Conservation (phyloP, 2,329 filamentous ascomycete genomes). For the Diaporthe caulivora region DNA sequence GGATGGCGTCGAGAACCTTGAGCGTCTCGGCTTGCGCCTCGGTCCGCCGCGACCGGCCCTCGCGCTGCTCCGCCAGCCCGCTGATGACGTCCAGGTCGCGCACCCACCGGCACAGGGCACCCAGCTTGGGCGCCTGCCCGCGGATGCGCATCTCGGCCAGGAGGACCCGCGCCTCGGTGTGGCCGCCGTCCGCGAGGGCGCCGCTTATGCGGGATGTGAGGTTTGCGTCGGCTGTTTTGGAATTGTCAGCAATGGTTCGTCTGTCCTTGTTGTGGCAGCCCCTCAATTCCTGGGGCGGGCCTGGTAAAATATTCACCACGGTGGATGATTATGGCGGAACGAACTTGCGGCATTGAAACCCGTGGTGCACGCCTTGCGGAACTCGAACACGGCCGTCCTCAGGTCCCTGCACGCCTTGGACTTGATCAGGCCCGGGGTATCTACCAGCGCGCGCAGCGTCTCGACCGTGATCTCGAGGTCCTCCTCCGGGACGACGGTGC, state of each 20-base stretch:
- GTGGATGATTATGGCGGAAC: no score
- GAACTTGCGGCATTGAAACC: conserved; percentile 68
- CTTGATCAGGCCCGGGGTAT: conserved; percentile 74
- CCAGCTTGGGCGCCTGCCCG: conserved; percentile 74
- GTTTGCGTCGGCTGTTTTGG: conserved; percentile 63
- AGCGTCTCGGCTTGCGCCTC: conserved; percentile 67
- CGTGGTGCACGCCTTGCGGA: conserved; percentile 76
- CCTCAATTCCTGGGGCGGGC: no score
- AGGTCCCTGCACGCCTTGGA: conserved; percentile 76
- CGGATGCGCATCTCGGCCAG: conserved; percentile 78
- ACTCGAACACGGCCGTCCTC: conserved; percentile 75
- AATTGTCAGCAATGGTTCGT: conserved; percentile 27
- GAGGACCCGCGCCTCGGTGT: conserved; percentile 73
- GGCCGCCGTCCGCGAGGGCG: conserved; percentile 74
- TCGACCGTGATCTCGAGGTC: conserved; percentile 40
- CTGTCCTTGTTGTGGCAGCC: no score
- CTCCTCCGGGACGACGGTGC: conserved; percentile 38
- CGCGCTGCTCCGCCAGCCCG: conserved; percentile 69
- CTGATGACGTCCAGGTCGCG: conserved; percentile 78
- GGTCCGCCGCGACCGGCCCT: conserved; percentile 56
- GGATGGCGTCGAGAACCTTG: conserved; percentile 71
- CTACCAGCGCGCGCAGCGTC: conserved; percentile 33
- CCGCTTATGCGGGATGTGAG: conserved; percentile 76
- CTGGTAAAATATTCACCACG: no score
- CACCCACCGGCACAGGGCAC: conserved; percentile 79